Evolutionary conservation across 495 filamentous ascomycete species (phyloP), one percentile per base, ranked within the genome.

Genomic region (Trichoderma erinaceum): DNA sequence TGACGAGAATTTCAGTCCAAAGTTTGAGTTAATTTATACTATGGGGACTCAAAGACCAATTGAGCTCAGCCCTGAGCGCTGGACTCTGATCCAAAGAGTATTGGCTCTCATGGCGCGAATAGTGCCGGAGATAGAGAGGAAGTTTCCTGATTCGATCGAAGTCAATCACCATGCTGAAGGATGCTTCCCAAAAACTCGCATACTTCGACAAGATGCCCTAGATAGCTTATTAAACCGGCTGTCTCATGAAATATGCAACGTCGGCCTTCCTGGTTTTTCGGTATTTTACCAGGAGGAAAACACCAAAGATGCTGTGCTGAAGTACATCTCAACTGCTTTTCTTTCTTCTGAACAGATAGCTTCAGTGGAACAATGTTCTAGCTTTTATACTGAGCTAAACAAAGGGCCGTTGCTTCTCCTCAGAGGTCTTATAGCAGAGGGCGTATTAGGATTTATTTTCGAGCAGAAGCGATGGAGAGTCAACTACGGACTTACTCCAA

Each of bases 21-120:
- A 82, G 65, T 87, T 85, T 29, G 83, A 90, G 70, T 70, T 90
- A 8, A 83, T 91, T 16, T 93, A 92, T 69, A 88, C 88, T 0
- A 85, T 90, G 70, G 89, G 90, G 10, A 64, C 68, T 1, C 87
- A 89, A 65, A 69, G 72, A 2, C 67, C 81, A 0, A 76, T 88
- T 4, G 88, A 91, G 15, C 74, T 83, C 21, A 83, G 80, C 67
- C 85, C 85, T 0, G 74, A 82, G 15, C 77, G 89, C 48, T 93
- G 89, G 90, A 70, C 67, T 0, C 68, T 85, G 1, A 81, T 87
- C 43, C 87, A 91, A 43, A 64, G 81, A 5, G 69, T 91, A 0
- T 75, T 91, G 1, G 69, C 73, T 4, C 64, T 86, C 6, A 70
- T 89, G 13, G 69, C 71, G 50, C 65, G 66, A 4, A 23, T 76